phyloP scores from a whole-genome alignment of 495 filamentous ascomycete genomes.

The Astrothelium subdiscretum region DNA sequence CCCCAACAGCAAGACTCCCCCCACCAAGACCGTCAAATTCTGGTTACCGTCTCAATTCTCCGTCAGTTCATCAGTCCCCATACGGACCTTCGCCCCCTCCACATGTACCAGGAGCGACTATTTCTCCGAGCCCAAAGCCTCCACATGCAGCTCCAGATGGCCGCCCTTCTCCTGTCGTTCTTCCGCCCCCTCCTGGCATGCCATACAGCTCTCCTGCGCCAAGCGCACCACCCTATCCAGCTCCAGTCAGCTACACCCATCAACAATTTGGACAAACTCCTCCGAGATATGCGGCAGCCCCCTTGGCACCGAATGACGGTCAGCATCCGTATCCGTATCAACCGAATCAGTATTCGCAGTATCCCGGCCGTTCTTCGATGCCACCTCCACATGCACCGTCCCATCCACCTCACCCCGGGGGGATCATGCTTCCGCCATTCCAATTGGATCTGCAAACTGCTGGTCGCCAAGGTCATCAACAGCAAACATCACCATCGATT shows the following conservation, averaged over 20 bases:
- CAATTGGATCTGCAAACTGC: slow-evolving; percentile 13
- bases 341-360: slow-evolving; percentile 13
- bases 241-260: slow-evolving; percentile 8
- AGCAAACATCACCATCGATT: background rate
- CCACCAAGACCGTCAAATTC: slow-evolving; percentile 5
- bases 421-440: slow-evolving; percentile 30
- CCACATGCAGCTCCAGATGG: background rate
- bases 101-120: background rate
- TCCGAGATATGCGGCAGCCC: slow-evolving; percentile 7
- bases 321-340: slow-evolving; percentile 12
- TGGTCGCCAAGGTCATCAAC: slow-evolving; percentile 4
- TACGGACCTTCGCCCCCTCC: slow-evolving; percentile 21
- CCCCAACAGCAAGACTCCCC: slow-evolving; percentile 6
- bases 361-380: slow-evolving; percentile 9
- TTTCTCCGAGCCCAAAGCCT: background rate
- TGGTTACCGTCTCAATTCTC: slow-evolving; percentile 8
- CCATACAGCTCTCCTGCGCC: slow-evolving; percentile 6
- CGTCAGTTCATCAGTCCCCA: slow-evolving; percentile 17
- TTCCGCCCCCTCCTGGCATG: slow-evolving; percentile 20
- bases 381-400: slow-evolving; percentile 9
- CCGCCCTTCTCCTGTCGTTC: slow-evolving; percentile 14
- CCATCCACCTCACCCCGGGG: slow-evolving; percentile 19
- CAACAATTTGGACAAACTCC: slow-evolving; percentile 20
- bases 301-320: background rate
- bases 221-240: slow-evolving; percentile 9